Percentiles rank a stretch among this genome's conserved stretches.
Conservation (phyloP, 2,329 filamentous ascomycete species). For the Trichophyton schoenleinii region DNA sequence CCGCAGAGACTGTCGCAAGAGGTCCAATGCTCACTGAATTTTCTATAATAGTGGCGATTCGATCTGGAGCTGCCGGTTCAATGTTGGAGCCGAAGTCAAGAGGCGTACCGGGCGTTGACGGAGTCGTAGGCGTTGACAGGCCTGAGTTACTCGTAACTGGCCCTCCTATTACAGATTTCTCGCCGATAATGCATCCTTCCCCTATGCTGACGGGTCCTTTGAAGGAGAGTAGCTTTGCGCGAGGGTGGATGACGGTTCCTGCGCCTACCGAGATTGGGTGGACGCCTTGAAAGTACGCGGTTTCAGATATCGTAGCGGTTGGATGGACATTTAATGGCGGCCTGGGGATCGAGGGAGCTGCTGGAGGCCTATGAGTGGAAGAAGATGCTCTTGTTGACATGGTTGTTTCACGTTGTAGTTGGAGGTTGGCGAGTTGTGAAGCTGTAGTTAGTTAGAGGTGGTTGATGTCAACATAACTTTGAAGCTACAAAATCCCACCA, state of each 20-base stretch:
- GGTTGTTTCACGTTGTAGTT: background rate
- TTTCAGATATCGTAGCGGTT: constrained; percentile 29
- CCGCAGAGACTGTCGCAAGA: constrained; percentile 25
- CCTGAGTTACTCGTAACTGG: constrained; percentile 25
- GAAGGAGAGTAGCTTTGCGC: constrained; percentile 63
- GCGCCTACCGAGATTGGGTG: constrained; percentile 67
- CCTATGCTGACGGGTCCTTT: constrained; percentile 70
- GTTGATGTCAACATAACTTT: background rate
- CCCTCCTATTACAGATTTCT: constrained; percentile 39
- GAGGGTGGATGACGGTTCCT: constrained; percentile 75
- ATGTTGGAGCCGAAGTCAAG: background rate
- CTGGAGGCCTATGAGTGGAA: constrained; percentile 8
- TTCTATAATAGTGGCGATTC: constrained; percentile 20
- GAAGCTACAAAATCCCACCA: background rate
- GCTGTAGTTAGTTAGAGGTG: background rate
- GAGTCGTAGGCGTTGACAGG: constrained; percentile 2
- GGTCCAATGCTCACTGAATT: constrained; percentile 30
- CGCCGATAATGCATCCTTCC: constrained; percentile 68
- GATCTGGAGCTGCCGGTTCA: background rate
- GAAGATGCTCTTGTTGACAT: constrained; percentile 18
- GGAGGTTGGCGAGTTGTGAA: background rate
- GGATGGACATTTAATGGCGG: constrained; percentile 28
- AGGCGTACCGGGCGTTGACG: background rate
- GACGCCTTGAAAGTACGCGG: constrained; percentile 43
- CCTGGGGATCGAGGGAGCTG: constrained; percentile 12